A percentile compares a stretch with the other conserved stretches of the same genome.
Evolutionary conservation across 257 asterid genomes (phyloP).

Genomic region (Jacaranda copaia): DNA sequence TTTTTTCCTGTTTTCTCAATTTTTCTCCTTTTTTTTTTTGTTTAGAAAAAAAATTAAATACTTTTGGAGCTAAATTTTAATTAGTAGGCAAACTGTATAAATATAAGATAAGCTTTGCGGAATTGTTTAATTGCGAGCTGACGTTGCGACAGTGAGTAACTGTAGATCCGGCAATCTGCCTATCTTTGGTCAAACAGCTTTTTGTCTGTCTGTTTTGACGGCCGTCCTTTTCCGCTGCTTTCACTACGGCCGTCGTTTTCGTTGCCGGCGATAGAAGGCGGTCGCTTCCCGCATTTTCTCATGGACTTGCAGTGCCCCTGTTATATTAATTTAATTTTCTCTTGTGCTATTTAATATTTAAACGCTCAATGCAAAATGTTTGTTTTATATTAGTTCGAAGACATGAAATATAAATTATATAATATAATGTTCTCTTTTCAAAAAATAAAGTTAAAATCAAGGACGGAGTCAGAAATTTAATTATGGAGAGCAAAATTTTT

Average conservation of each 20-base stretch:
- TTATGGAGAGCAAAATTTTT: too few species aligned
- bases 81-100: too few species aligned
- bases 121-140: background rate
- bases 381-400: too few species aligned
- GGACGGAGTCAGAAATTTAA: too few species aligned
- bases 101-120: too few species aligned
- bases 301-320: conserved; percentile 21
- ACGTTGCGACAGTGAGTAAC: conserved; percentile 24
- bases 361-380: background rate
- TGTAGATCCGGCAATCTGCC: conserved; percentile 36
- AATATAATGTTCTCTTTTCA: too few species aligned
- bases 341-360: background rate
- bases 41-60: background rate
- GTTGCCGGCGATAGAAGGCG: conserved; percentile 55
- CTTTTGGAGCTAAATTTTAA: too few species aligned
- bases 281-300: conserved; percentile 43
- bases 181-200: conserved; percentile 36
- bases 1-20: background rate
- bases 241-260: conserved; percentile 39
- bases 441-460: too few species aligned
- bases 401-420: too few species aligned
- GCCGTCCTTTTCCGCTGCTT: conserved; percentile 42
- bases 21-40: too few species aligned
- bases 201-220: conserved; percentile 42
- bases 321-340: background rate